Conservation (phyloP, 306 rosid species). For the Medicago truncatula region DNA sequence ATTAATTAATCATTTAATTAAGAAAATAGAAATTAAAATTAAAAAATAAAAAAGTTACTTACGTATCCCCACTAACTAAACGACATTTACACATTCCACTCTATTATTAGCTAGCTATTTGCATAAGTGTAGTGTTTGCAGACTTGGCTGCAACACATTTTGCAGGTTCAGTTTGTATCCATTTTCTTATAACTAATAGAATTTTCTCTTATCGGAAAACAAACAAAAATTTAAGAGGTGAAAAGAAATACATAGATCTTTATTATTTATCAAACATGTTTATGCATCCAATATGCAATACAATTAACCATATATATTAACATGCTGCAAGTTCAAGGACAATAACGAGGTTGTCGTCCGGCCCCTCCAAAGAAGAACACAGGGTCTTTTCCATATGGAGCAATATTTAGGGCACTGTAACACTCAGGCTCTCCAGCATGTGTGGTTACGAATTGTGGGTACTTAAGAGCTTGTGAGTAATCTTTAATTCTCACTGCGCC, state of each 20-base stretch:
- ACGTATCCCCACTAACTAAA: too few relatives aligned
- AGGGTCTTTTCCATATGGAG: slow-evolving; percentile 42
- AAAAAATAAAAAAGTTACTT: too few relatives aligned
- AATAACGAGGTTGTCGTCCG: slow-evolving; percentile 46
- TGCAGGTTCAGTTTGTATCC: too few relatives aligned
- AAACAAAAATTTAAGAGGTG: too few relatives aligned
- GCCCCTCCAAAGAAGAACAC: slow-evolving; percentile 66
- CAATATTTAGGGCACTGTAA: slow-evolving; percentile 44
- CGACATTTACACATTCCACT: too few relatives aligned
- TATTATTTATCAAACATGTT: background rate
- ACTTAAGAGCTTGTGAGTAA: slow-evolving; percentile 50
- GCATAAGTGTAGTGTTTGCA: too few relatives aligned
- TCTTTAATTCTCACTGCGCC: slow-evolving; percentile 50
- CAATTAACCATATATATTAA: background rate
- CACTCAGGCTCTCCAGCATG: slow-evolving; percentile 50
- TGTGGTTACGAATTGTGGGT: slow-evolving; percentile 45
- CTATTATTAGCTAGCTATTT: too few relatives aligned
- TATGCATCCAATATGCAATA: background rate
- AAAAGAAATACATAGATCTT: background rate
- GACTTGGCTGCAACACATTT: too few relatives aligned
- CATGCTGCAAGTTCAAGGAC: slow-evolving; percentile 38
- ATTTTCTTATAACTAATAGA: too few relatives aligned
- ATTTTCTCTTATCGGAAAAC: too few relatives aligned
- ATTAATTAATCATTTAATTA: too few relatives aligned
- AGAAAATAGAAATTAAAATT: too few relatives aligned